phyloP scores from a whole-genome alignment of 1,284 basidiomycete genomes.

The Ganoderma meredithae region DNA sequence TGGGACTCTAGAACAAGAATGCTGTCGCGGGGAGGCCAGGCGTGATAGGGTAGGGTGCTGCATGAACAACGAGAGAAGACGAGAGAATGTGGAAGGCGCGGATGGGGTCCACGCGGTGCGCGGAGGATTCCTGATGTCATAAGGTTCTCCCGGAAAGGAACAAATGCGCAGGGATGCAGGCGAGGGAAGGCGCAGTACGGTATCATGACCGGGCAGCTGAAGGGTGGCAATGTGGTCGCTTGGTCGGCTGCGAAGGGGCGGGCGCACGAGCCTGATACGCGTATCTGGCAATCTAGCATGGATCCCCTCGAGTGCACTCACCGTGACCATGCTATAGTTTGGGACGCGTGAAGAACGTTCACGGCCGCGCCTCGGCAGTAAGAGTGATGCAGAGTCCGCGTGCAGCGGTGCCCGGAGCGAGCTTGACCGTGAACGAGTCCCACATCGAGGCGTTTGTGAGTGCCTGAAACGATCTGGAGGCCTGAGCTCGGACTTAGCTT shows the following conservation, averaged over 20 bases:
- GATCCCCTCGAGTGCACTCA: not conserved
- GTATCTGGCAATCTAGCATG: constrained; percentile 14
- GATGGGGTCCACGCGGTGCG: constrained; percentile 26
- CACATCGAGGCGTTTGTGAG: not conserved
- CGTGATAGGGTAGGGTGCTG: constrained; percentile 10
- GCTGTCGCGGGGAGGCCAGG: not conserved
- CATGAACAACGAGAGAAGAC: constrained; percentile 11
- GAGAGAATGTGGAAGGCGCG: constrained; percentile 1
- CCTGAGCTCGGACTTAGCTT: not conserved
- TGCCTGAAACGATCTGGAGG: not conserved
- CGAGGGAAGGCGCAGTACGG: constrained; percentile 15
- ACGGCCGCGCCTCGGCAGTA: not conserved
- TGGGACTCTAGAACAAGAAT: constrained; percentile 1
- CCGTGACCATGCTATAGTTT: not conserved
- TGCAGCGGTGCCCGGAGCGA: not conserved
- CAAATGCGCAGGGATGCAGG: constrained; percentile 11
- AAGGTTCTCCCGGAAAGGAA: constrained; percentile 13
- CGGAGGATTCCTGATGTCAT: constrained; percentile 12
- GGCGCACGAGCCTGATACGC: constrained; percentile 21
- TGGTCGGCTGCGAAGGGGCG: constrained; percentile 20
- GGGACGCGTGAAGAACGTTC: not conserved
- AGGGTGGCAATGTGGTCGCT: constrained; percentile 15
- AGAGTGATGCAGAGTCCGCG: not conserved
- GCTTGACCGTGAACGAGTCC: not conserved
- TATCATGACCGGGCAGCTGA: constrained; percentile 10